Evolutionary conservation across 139 green algal genomes (phyloP), one percentile per base, ranked within the genome.

Genomic region (Tetratostichococcus sp.): DNA sequence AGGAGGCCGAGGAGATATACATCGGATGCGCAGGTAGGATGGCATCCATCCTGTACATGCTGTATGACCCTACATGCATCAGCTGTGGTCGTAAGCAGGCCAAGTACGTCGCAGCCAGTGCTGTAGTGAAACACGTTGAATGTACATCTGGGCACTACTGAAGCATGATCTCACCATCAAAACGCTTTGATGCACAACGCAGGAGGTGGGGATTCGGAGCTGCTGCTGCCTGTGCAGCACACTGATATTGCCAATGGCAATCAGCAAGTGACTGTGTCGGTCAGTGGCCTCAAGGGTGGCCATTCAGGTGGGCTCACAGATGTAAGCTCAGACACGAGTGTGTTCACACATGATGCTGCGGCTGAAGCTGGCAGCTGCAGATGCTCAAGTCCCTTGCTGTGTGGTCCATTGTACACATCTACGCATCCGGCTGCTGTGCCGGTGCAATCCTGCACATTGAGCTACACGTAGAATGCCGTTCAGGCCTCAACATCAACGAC

Each of bases 1-100:
- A 95, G 76, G 87, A 73, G 34, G 32, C 65, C 87, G 82, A 79
- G 6, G 81, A 91, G 42, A 80, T 95, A 43, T 95, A 88, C 80
- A 89, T 93, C 3, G 89, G 90, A 26, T 95, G 90, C 67, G 84
- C 86, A 17, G 85, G 89, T 43, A 67, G 82, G 43, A 75, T 35
- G 11, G 23, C 19, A n/a, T n/a, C n/a, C n/a, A n/a, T n/a, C n/a
- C n/a, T n/a, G n/a, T n/a, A n/a, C n/a, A n/a, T n/a, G n/a, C n/a
- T n/a, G n/a, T n/a, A n/a, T n/a, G n/a, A n/a, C n/a, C n/a, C n/a
- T n/a, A n/a, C n/a, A n/a, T n/a, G n/a, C n/a, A n/a, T n/a, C n/a
- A n/a, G n/a, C n/a, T n/a, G n/a, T n/a, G n/a, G n/a, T n/a, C n/a
- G n/a, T n/a, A n/a, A n/a, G n/a, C n/a, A n/a, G n/a, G n/a, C n/a